Evolutionary conservation across 441 rosid genomes (phyloP), one percentile per base, ranked within the genome.

Genomic region (Geranium incanum): DNA sequence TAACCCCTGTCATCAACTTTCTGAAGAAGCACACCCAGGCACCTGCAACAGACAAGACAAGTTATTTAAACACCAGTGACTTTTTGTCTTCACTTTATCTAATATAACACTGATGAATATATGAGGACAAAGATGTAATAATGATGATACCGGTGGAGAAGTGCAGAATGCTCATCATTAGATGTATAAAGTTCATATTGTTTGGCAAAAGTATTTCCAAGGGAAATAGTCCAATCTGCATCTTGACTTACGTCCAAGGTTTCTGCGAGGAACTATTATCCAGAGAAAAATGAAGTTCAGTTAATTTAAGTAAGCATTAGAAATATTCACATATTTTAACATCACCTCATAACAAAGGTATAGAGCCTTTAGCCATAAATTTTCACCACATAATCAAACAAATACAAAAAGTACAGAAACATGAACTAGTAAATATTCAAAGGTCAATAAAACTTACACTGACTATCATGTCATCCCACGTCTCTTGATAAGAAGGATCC

Each of bases 401-500:
- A 48, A 12, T 68, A 55, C 13, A 45, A 60, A 28, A 43, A 43
- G 45, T 1, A 52, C 19, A 21, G 6, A 50, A 68, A 45, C 39
- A 23, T 18, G 12, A 70, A 13, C 66, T 36, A 66, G 62, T 19
- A 37, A 66, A 33, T 7, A 21, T 75, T 76, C 71, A 74, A 13
- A 65, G 50, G 73, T 41, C 28, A 68, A 67, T 74, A 1, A 74
- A 63, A 68, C 90, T 84, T 81, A 92, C 99, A 79, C 86, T 83
- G 82, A 95, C 88, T 76, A 95, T 92, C 99, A 95, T 95, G 81
- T 90, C 99, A 84, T 92, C 99, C 99, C 99, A 95, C 15, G 88
- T 89, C 84, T 95, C 99, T 78, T 89, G 97, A 80, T 88, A 90
- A 66, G 86, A 84, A 74, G 97, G 92, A 85, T 95, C 98, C 79